These are phyloP conservation scores for Fusarium globosum DNA, from an alignment of 2,329 filamentous ascomycete genomes.

Conservation along the genomic window DNA sequence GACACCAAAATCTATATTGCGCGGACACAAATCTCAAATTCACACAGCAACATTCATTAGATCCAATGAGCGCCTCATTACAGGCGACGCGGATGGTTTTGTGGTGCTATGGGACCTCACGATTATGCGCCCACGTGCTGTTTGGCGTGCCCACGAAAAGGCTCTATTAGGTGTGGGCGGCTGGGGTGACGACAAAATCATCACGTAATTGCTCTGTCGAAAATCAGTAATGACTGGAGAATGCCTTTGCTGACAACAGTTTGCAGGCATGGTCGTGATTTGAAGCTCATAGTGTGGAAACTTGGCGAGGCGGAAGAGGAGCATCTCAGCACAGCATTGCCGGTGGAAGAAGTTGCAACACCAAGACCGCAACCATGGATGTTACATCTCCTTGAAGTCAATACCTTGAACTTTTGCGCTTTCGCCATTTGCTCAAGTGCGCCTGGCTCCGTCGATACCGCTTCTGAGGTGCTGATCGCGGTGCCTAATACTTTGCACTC, in stretches of 20 bases:
- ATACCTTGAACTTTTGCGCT: slow-evolving; percentile 94
- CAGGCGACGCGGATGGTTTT: slow-evolving; percentile 91
- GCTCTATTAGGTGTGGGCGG: slow-evolving; percentile 79
- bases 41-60: slow-evolving; percentile 80
- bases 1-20: slow-evolving; percentile 72
- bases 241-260: not conserved
- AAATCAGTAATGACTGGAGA: not conserved
- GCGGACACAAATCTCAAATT: slow-evolving; percentile 85
- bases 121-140: slow-evolving; percentile 81
- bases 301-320: slow-evolving; percentile 70
- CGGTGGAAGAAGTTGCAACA: slow-evolving; percentile 69
- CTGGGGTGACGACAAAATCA: slow-evolving; percentile 78
- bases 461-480: slow-evolving; percentile 72
- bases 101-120: slow-evolving; percentile 86
- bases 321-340: slow-evolving; percentile 73
- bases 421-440: slow-evolving; percentile 71
- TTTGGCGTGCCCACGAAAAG: slow-evolving; percentile 87
- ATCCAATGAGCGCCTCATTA: slow-evolving; percentile 79
- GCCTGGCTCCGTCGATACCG: slow-evolving; percentile 37
- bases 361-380: slow-evolving; percentile 79
- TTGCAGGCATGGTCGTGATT: slow-evolving; percentile 86
- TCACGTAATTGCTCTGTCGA: slow-evolving; percentile 73
- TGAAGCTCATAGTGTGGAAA: slow-evolving; percentile 87
- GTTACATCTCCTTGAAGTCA: slow-evolving; percentile 84
- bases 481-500: slow-evolving; percentile 82